phyloP scores from a whole-genome alignment of 164 flowering plant species.

The Vitis cinerea region DNA sequence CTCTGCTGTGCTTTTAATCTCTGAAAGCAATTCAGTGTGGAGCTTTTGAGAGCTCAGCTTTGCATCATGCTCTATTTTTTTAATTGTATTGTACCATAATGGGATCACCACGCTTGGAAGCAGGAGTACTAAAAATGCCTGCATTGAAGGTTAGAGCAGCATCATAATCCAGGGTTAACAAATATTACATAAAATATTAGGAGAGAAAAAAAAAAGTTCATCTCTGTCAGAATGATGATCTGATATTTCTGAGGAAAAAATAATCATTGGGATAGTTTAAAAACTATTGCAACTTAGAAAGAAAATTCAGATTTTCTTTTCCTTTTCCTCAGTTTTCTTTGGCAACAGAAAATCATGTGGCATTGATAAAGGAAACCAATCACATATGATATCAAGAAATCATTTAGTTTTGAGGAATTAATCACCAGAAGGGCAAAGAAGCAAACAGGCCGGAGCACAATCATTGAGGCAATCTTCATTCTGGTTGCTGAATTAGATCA shows the following conservation, averaged over 20 bases:
- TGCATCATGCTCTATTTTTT: slow-evolving; percentile 15
- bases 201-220: background rate
- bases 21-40: slow-evolving; percentile 9
- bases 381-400: background rate
- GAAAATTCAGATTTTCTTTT: background rate
- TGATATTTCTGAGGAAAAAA: too few species aligned
- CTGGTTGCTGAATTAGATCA: background rate
- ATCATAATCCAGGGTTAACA: background rate
- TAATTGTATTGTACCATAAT: slow-evolving; percentile 14
- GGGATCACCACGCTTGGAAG: slow-evolving; percentile 29
- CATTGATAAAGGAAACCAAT: background rate
- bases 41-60: slow-evolving; percentile 1
- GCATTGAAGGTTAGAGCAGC: background rate
- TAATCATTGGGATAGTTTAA: background rate
- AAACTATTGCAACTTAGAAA: background rate
- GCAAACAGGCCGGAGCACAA: slow-evolving; percentile 24
- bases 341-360: background rate
- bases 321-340: background rate
- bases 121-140: slow-evolving; percentile 30
- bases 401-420: background rate
- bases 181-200: background rate
- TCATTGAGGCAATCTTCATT: slow-evolving; percentile 31
- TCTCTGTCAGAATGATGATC: background rate
- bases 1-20: slow-evolving; percentile 24
- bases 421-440: slow-evolving; percentile 31